Conservation (phyloP, 2,329 filamentous ascomycete species). For the Penicillium palitans region DNA sequence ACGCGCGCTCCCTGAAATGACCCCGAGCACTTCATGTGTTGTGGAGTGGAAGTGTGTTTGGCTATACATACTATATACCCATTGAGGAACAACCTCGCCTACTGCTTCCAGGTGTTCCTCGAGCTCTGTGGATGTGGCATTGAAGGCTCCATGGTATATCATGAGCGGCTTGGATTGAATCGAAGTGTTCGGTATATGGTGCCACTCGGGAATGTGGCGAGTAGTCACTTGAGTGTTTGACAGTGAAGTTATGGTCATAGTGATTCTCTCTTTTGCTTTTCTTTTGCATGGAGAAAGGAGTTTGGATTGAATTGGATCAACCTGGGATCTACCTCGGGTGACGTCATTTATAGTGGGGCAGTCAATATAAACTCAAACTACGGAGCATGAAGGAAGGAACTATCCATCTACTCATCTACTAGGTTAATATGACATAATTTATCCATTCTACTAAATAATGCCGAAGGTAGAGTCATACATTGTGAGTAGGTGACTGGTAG, state of each 20-base stretch:
- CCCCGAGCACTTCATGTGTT: constrained; percentile 65
- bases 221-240: constrained; percentile 57
- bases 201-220: constrained; percentile 60
- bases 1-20: constrained; percentile 58
- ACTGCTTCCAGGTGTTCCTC: constrained; percentile 57
- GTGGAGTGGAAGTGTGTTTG: constrained; percentile 68
- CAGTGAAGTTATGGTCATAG: constrained; percentile 46
- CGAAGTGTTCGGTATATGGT: constrained; percentile 63
- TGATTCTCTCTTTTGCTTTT: not conserved
- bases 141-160: constrained; percentile 65
- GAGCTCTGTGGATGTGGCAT: constrained; percentile 51
- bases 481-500: too few relatives aligned
- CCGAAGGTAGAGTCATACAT: too few relatives aligned
- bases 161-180: constrained; percentile 64
- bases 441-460: too few relatives aligned
- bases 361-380: not conserved
- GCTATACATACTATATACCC: constrained; percentile 69
- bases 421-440: too few relatives aligned
- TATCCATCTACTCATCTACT: not conserved
- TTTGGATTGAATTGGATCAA: not conserved
- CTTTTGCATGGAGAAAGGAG: not conserved
- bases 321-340: not conserved
- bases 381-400: not conserved
- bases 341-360: constrained; percentile 1
- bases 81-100: constrained; percentile 62